Conservation (phyloP, 2,329 filamentous ascomycete genomes). For the Periconia sp. region DNA sequence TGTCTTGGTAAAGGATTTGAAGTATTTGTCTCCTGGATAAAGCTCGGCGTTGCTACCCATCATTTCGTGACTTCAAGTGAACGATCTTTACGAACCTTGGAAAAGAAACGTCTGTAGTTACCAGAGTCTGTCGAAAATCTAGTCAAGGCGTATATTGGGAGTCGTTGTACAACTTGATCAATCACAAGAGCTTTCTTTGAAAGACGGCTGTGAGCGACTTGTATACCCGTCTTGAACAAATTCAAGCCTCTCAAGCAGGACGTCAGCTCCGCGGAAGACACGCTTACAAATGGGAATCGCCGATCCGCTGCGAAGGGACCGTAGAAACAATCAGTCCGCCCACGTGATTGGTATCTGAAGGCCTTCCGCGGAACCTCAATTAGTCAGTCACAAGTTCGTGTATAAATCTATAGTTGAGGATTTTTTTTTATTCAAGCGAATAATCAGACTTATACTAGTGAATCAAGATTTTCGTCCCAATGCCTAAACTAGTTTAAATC, state of each 20-base stretch:
- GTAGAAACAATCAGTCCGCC: constrained; percentile 1
- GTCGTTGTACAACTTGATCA: constrained; percentile 2
- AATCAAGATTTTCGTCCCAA: too few relatives aligned
- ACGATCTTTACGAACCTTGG: background rate
- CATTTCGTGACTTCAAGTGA: constrained; percentile 2
- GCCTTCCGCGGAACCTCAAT: constrained; percentile 12
- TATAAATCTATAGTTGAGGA: background rate
- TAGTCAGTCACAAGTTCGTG: constrained; percentile 7
- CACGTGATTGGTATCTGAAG: constrained; percentile 3
- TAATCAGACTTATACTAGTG: too few relatives aligned
- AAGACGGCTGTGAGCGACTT: constrained; percentile 1
- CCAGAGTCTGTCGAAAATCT: too few relatives aligned
- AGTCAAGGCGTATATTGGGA: constrained; percentile 2
- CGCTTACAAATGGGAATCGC: constrained; percentile 6
- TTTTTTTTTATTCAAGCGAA: background rate
- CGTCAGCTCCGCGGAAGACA: constrained; percentile 5
- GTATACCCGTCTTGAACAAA: constrained; percentile 2
- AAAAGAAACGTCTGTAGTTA: constrained; percentile 2
- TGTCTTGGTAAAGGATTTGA: constrained; percentile 43
- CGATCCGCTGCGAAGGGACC: background rate
- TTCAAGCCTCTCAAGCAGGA: constrained; percentile 1
- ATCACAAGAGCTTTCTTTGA: background rate
- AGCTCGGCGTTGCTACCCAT: constrained; percentile 7
- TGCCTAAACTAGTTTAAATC: too few relatives aligned
- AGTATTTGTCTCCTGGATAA: constrained; percentile 14